These are phyloP conservation scores for Annulohypoxylon nitens DNA, from an alignment of 495 filamentous ascomycete species.

Conservation along the genomic window DNA sequence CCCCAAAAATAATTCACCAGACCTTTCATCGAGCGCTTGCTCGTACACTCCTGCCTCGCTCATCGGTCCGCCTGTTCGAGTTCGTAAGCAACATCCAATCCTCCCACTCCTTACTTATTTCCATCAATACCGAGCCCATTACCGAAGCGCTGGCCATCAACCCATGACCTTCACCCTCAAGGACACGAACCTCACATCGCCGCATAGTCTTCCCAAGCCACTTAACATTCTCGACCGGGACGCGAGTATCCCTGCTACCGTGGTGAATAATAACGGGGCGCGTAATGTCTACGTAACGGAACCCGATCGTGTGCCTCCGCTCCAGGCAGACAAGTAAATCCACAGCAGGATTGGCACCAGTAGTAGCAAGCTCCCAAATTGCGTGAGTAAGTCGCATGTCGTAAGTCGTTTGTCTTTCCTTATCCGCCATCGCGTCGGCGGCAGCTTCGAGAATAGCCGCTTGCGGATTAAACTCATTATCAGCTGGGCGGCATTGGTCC, in stretches of 20 bases:
- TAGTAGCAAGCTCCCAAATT: constrained; percentile 95
- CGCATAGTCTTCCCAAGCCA: constrained; percentile 97
- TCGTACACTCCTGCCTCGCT: constrained; percentile 48
- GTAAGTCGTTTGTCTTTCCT: constrained; percentile 82
- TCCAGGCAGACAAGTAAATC: constrained; percentile 95
- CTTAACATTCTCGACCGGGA: constrained; percentile 93
- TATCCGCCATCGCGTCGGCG: constrained; percentile 65
- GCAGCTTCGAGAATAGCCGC: constrained; percentile 61
- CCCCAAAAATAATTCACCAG: not conserved
- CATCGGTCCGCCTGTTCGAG: constrained; percentile 46
- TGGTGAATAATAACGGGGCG: constrained; percentile 93
- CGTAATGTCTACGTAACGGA: constrained; percentile 96
- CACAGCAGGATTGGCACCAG: constrained; percentile 91
- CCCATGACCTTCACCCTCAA: constrained; percentile 95
- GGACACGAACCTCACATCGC: constrained; percentile 87
- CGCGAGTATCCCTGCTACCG: constrained; percentile 88
- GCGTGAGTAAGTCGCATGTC: constrained; percentile 88
- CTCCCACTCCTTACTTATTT: constrained; percentile 95
- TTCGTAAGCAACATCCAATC: constrained; percentile 78
- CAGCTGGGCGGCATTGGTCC: constrained; percentile 54
- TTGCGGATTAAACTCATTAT: constrained; percentile 43
- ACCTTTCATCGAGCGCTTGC: constrained; percentile 35
- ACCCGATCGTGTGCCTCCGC: constrained; percentile 90
- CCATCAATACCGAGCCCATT: constrained; percentile 92
- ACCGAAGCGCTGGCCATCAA: constrained; percentile 94